Evolutionary conservation across 2,329 filamentous ascomycete species (phyloP), one percentile per base, ranked within the genome.

Genomic region (Pseudogymnoascus sp.): DNA sequence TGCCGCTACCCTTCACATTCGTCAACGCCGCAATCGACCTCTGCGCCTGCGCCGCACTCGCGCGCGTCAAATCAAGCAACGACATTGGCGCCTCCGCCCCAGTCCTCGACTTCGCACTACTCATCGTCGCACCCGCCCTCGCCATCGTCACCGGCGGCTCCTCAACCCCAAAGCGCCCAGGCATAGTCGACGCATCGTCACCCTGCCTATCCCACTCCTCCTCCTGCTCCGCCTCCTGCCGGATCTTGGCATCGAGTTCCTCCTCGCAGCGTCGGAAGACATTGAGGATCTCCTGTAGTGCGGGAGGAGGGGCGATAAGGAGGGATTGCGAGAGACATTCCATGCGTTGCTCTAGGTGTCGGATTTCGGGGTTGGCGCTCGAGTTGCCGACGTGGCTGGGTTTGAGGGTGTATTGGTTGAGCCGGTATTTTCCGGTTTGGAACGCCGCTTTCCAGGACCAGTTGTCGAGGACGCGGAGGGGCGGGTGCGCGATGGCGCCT

Each of bases 401-500:
- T 25, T 77, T 79, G 20, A 80, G 67, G 0, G 83, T 85, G 35
- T 74, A 74, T 14, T 75, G 69, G 11, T 79, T 84, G 15, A 82
- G 81, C 35, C 84, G 80, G 71, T 91, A 89, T 63, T 88, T 86
- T 14, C 90, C 90, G n/a, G 89, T 88, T 66, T 87, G 82, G 43
- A 93, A 78, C 3, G 90, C 89, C 6, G 89, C 89, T 62, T 84
- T 85, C 90, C 90, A 94, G 1, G 88, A 88, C 73, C 88, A 87
- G 62, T 88, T 81, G 66, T 91, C 87, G 12, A 74, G 68, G 15
- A 62, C 60, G 18, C 64, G 65, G 20, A 65, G 66, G 22, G 68
- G 64, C 1, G 60, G 38, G 47, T 68, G 65, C 25, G 68, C 68
- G 25, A 65, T 57, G n/a, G 71, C 63, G 7, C 68, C 70, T 12